Conservation (phyloP, 371 early-diverging fungal species). For the Rhizopus stolonifer region DNA sequence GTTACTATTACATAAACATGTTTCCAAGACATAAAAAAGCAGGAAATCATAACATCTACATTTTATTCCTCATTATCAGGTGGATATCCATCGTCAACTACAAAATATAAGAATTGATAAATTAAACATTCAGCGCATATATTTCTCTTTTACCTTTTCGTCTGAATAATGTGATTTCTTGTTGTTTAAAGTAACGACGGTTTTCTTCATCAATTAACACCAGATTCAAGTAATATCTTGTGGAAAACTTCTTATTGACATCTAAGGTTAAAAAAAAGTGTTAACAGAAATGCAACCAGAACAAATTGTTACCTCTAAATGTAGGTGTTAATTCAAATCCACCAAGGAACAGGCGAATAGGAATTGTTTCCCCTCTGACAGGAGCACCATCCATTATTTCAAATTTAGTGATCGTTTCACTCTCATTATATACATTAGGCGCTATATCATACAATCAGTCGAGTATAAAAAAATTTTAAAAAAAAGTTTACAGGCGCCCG, state of each 20-base stretch:
- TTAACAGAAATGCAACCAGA: neutral
- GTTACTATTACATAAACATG: neutral
- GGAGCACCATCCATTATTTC: slow-evolving; percentile 99
- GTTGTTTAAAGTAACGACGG: slow-evolving; percentile 96
- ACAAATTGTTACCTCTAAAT: slow-evolving; percentile 58
- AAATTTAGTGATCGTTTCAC: slow-evolving; percentile 96
- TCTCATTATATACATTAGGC: slow-evolving; percentile 96
- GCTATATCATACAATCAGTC: no score
- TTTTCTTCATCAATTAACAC: slow-evolving; percentile 98
- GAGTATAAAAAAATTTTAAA: no score
- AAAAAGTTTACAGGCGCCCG: slow-evolving; percentile 69
- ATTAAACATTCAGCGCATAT: neutral
- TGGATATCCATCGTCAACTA: slow-evolving; percentile 32
- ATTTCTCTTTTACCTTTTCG: slow-evolving; percentile 28
- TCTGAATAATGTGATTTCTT: slow-evolving; percentile 90
- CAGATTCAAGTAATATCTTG: slow-evolving; percentile 94
- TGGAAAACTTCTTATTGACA: slow-evolving; percentile 97
- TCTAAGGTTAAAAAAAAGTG: slow-evolving; percentile 19
- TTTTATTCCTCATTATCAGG: slow-evolving; percentile 21
- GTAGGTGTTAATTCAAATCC: slow-evolving; percentile 96
- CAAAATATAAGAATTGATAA: neutral
- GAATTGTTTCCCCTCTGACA: slow-evolving; percentile 97
- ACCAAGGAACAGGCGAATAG: slow-evolving; percentile 93
- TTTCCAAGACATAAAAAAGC: no score
- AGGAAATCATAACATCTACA: no score